These are phyloP conservation scores for Leishmania tarentolae DNA, from an alignment of 208 protist genomes.

Conservation along the genomic window DNA sequence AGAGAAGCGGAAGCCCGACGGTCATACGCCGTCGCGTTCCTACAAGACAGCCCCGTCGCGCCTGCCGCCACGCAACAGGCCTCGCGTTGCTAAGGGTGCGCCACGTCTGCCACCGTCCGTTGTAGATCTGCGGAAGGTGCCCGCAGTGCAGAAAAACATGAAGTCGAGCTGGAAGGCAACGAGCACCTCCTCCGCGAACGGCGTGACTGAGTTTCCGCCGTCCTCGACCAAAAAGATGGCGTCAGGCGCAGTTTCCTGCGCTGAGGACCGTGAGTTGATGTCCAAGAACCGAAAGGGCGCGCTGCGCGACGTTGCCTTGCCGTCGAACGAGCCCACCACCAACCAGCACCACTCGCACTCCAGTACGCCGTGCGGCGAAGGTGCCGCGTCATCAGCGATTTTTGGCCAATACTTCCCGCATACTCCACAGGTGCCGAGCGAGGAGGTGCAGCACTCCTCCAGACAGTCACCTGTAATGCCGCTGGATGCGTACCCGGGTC, in stretches of 20 bases:
- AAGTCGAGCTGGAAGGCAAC: neutral
- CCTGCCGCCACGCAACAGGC: constrained; percentile 10
- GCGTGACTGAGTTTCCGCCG: neutral
- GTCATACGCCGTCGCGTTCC: neutral
- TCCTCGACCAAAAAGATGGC: neutral
- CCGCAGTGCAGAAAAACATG: too few species aligned
- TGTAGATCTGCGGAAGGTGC: neutral
- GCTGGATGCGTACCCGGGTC: neutral
- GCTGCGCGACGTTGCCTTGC: neutral
- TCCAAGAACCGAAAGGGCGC: neutral
- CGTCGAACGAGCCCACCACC: neutral
- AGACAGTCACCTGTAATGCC: neutral
- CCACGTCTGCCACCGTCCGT: neutral
- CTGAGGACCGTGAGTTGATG: constrained; percentile 7
- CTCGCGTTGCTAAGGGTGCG: neutral
- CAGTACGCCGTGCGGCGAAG: constrained; percentile 9
- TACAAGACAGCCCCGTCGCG: constrained; percentile 1
- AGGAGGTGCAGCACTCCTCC: neutral
- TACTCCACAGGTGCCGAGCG: neutral
- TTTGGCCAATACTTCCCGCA: neutral
- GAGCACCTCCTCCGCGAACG: neutral
- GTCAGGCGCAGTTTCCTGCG: constrained; percentile 14
- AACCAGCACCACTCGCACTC: constrained; percentile 9
- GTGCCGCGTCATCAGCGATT: neutral
- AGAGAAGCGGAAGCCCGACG: neutral